These are phyloP conservation scores for Flaveria brownii DNA, from an alignment of 129 eudicot species.

Conservation along the genomic window DNA sequence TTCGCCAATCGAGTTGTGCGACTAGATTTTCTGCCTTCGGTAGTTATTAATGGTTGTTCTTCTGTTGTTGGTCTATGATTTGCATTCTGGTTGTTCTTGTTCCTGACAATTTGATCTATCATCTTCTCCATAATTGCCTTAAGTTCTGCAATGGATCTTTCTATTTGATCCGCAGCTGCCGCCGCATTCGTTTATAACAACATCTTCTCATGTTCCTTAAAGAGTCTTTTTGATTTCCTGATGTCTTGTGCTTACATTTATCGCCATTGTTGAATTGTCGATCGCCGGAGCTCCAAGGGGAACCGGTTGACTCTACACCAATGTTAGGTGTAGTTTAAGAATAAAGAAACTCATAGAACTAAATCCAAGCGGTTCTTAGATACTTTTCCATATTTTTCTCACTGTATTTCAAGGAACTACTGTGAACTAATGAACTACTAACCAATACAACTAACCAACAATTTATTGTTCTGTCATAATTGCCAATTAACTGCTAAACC, in stretches of 20 bases:
- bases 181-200: neutral
- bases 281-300: neutral
- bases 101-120: neutral
- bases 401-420: neutral
- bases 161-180: neutral
- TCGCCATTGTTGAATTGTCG: neutral
- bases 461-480: neutral
- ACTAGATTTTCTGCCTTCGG: neutral
- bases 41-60: neutral
- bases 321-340: neutral
- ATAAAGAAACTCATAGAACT: neutral
- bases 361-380: neutral
- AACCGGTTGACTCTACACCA: neutral
- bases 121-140: neutral
- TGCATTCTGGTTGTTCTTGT: neutral
- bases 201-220: neutral
- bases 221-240: neutral
- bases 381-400: neutral
- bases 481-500: neutral
- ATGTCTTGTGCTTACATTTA: neutral
- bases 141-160: neutral
- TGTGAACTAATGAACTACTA: too few species aligned
- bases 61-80: neutral
- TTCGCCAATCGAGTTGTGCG: neutral
- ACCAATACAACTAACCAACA: neutral